Evolutionary conservation across 176 grass and related monocot genomes (phyloP), one percentile per base, ranked within the genome.

Genomic region (Oryza coarctata): DNA sequence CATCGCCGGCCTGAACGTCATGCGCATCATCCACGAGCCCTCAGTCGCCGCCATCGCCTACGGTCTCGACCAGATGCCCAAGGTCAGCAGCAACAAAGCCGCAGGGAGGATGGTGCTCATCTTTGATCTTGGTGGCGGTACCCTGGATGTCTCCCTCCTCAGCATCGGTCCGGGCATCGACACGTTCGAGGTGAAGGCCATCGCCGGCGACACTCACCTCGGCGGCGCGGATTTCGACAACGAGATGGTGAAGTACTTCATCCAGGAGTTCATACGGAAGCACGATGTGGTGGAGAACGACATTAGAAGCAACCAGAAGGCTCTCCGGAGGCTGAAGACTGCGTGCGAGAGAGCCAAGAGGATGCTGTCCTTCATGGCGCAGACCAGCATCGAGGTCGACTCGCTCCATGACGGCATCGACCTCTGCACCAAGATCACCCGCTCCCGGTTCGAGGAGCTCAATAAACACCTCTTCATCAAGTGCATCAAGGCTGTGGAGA

Each of bases 381-480:
- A 86, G 18, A 83, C 92, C 32, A 80, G 70, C 12, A 86, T 90
- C 23, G 88, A 90, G 83, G 75, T 91, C 0, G 85, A 87, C 27
- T 80, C 84, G 0, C 61, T 87, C 15, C 78, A 80, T 0, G 76
- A 64, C 31, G 89, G 76, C 1, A 63, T 91, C n/a, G 80, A 87
- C 60, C 83, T 84, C 70, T 58, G 41, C 20, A 6, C 41, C 23
- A 76, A 40, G 0, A 87, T 91, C 13, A 87, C 70, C 2, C 82
- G 89, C 1, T 78, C 81, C 2, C 80, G 90, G 0, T 97, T 97
- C 10, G 92, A 97, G 88, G 94, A 97, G 90, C 69, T 97, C 5
- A 97, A 94, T 92, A 97, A 94, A 90, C 92, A 97, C 44, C 86
- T 97, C 1, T 97, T 94, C 87, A 82, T 89, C 70, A 97, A 90